A percentile compares a stretch with the other conserved stretches of the same genome.
Conservation (phyloP, 257 asterid species). For the Capsicum pubescens region DNA sequence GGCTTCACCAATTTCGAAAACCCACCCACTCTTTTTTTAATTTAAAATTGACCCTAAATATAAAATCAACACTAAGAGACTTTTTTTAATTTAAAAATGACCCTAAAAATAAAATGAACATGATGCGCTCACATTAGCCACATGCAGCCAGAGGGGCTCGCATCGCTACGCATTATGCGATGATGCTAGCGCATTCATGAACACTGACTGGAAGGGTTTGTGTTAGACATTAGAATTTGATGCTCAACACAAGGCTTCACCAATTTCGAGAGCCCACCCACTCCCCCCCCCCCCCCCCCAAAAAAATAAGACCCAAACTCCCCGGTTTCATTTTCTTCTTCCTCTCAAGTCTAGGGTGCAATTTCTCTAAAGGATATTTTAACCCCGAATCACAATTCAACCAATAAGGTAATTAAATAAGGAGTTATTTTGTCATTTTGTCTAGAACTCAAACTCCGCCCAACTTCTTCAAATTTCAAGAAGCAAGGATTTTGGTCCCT, state of each 20-base stretch:
- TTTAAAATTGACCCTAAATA: no score
- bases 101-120: no score
- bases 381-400: not conserved
- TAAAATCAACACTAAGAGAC: no score
- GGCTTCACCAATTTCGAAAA: not conserved
- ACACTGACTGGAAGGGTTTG: not conserved
- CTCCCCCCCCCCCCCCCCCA: not conserved
- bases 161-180: no score
- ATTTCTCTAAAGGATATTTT: not conserved
- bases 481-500: not conserved
- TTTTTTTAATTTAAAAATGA: no score
- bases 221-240: not conserved
- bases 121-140: no score
- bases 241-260: not conserved
- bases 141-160: no score
- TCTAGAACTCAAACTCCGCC: not conserved
- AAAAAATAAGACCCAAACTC: not conserved
- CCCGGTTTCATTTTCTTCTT: not conserved
- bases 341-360: not conserved
- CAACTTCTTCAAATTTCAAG: constrained; percentile 9
- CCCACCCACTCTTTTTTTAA: no score
- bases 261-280: not conserved
- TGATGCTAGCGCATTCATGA: no score
- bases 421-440: not conserved
- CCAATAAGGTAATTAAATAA: not conserved